phyloP scores from a whole-genome alignment of 805 yeast genomes.

The Starmerella kuoi region DNA sequence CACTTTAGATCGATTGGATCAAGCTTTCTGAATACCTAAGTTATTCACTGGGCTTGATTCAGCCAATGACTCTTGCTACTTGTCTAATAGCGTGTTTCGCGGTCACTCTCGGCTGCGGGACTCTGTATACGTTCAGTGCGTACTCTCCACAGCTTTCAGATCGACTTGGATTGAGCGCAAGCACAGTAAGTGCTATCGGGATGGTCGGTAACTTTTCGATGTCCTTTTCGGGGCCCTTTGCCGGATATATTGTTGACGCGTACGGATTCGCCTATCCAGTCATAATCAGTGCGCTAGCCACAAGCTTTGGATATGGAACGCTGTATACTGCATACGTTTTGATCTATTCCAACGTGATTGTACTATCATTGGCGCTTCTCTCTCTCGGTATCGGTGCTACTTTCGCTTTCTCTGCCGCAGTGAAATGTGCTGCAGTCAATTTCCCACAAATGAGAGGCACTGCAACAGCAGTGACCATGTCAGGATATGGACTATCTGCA shows the following conservation, averaged over 20 bases:
- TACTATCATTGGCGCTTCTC: conserved; percentile 37
- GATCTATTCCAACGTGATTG: conserved; percentile 29
- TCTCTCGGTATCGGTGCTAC: conserved; percentile 62
- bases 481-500: conserved; percentile 66
- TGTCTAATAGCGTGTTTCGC: conserved; percentile 23
- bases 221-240: conserved; percentile 54
- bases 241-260: conserved; percentile 53
- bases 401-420: conserved; percentile 47
- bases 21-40: no score
- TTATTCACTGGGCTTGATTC: no score
- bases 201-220: conserved; percentile 55
- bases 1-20: no score
- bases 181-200: conserved; percentile 53
- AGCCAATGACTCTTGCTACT: conserved; percentile 19
- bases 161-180: conserved; percentile 44
- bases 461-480: conserved; percentile 64
- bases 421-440: conserved; percentile 61
- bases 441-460: conserved; percentile 59
- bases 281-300: conserved; percentile 38
- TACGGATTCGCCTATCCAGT: conserved; percentile 47
- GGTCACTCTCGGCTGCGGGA: conserved; percentile 37
- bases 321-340: conserved; percentile 40
- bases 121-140: conserved; percentile 62
- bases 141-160: conserved; percentile 66
- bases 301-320: conserved; percentile 45